Evolutionary conservation across 257 asterid genomes (phyloP), one percentile per base, ranked within the genome.

Genomic region (Lithospermum erythrorhizon): DNA sequence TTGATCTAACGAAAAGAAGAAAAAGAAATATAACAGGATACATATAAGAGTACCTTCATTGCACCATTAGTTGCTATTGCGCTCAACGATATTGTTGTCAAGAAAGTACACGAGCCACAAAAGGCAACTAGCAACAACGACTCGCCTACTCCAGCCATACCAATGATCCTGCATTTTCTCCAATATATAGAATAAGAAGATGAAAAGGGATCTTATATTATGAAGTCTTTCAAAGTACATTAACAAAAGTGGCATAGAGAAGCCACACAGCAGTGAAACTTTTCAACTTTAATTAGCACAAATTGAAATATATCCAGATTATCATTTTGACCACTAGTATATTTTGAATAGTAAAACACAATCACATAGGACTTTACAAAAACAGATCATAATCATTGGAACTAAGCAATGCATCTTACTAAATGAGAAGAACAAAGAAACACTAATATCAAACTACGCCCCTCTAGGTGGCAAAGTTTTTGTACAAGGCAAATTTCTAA

Each of bases 31-130:
- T 55, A 65, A 17, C 21, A 59, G 7, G 21, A 25, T 47, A 32
- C 14, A n/a, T 23, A 23, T 10, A 27, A 3, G 0, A 52, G 61
- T 81, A 91, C 98, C 96, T 91, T 91, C 98, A 91, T 91, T 57
- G 98, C 98, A 19, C 98, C 98, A 77, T 91, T 91, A 66, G 95
- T 88, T 65, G 98, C 98, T n/a, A n/a, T n/a, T n/a, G 98, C 98
- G 71, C 98, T n/a, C 83, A 91, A 73, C 19, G 98, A 91, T 74
- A 91, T 79, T 55, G 97, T 83, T 35, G 98, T 91, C 76, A 91
- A 87, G 71, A 91, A 86, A 66, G 98, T 91, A n/a, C n/a, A n/a
- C n/a, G n/a, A n/a, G n/a, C n/a, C 98, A 65, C 97, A 88, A 76
- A 88, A 88, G 69, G 90, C 87, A 76, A 91, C 98, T 70, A 91